phyloP scores from a whole-genome alignment of 345 rosid genomes.

The Cardamine resedifolia region DNA sequence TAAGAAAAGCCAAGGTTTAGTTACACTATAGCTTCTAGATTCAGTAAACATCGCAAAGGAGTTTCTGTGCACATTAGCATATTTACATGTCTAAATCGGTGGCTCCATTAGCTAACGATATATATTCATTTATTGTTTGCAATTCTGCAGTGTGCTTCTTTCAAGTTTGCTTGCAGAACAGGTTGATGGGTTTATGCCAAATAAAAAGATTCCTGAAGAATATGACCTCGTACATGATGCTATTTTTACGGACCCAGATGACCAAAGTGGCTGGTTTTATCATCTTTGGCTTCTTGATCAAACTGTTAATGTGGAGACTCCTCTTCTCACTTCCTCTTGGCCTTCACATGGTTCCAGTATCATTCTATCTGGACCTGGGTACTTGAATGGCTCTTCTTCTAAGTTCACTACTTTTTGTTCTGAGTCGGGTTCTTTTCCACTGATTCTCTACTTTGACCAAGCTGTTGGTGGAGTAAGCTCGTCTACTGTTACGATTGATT shows the following conservation, averaged over 20 bases:
- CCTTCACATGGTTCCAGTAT: conserved; percentile 69
- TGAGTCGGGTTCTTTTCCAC: conserved; percentile 54
- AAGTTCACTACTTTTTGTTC: conserved; percentile 37
- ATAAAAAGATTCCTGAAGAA: conserved; percentile 61
- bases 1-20: conserved; percentile 4
- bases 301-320: conserved; percentile 64
- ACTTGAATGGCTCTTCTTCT: conserved; percentile 37
- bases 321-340: conserved; percentile 74
- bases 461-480: conserved; percentile 71
- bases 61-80: conserved; percentile 9
- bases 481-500: conserved; percentile 51
- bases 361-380: conserved; percentile 41
- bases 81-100: conserved; percentile 2
- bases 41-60: conserved; percentile 7
- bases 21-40: conserved; percentile 1
- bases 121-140: neutral
- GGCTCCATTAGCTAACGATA: neutral
- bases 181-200: conserved; percentile 52
- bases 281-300: conserved; percentile 95
- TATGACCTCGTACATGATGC: conserved; percentile 71
- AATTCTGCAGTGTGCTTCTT: conserved; percentile 69
- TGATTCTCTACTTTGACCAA: conserved; percentile 77
- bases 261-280: conserved; percentile 98
- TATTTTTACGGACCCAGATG: conserved; percentile 82
- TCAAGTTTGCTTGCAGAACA: conserved; percentile 58